phyloP scores from a whole-genome alignment of 192 early-diverging fungal genomes.

The Endogone sp. region DNA sequence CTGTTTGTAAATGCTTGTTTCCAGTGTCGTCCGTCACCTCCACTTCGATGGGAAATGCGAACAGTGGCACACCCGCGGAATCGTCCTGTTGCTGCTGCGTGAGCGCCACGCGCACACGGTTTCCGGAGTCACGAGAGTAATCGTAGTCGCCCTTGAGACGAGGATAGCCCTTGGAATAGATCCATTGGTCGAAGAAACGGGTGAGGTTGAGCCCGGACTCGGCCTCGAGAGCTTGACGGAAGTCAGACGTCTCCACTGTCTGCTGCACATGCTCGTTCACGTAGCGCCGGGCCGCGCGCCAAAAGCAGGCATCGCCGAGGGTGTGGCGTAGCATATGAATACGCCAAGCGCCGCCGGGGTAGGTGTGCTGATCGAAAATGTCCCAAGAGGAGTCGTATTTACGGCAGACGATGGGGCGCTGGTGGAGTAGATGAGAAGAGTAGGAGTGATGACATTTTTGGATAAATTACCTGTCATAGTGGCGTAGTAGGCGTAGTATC shows the following conservation, averaged over 20 bases:
- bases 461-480: too few relatives aligned
- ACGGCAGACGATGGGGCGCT: constrained; percentile 45
- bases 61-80: constrained; percentile 32
- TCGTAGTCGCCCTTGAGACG: constrained; percentile 44
- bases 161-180: constrained; percentile 59
- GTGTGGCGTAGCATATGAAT: constrained; percentile 47
- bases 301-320: constrained; percentile 47
- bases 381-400: constrained; percentile 45
- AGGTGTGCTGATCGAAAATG: constrained; percentile 50
- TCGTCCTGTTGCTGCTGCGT: constrained; percentile 43
- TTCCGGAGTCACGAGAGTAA: constrained; percentile 51
- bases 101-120: constrained; percentile 50
- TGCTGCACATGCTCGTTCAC: constrained; percentile 31
- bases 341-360: constrained; percentile 47
- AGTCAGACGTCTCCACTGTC: constrained; percentile 48
- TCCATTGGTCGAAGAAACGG: constrained; percentile 65
- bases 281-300: constrained; percentile 40
- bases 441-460: too few relatives aligned
- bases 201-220: constrained; percentile 53
- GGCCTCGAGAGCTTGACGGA: constrained; percentile 44
- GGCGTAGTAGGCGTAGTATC: too few relatives aligned
- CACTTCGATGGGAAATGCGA: constrained; percentile 37
- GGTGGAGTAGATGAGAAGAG: constrained; percentile 23
- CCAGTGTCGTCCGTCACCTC: constrained; percentile 37
- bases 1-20: constrained; percentile 21